phyloP scores from a whole-genome alignment of 2,329 filamentous ascomycete genomes.

The Sphaerulina populicola region DNA sequence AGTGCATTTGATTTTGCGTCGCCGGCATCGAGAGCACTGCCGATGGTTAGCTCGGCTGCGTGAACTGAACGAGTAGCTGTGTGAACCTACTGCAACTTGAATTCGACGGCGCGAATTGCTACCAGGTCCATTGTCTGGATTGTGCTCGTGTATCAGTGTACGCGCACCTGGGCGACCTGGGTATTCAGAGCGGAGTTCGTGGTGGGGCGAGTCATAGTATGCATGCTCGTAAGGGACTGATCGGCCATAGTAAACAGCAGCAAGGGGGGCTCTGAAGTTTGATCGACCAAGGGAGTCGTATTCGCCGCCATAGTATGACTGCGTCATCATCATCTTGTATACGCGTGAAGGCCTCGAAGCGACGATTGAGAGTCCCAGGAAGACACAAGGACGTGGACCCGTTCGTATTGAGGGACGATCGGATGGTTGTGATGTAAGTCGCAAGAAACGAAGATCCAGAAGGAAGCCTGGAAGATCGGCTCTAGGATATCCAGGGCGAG shows the following conservation, averaged over 20 bases:
- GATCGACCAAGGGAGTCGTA: constrained; percentile 22
- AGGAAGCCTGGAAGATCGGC: constrained; percentile 12
- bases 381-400: background rate
- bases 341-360: background rate
- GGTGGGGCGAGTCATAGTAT: constrained; percentile 21
- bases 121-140: constrained; percentile 28
- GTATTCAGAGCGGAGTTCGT: constrained; percentile 24
- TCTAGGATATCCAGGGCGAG: constrained; percentile 7
- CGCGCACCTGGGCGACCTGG: constrained; percentile 17
- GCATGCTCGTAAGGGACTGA: constrained; percentile 21
- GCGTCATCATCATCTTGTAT: constrained; percentile 28
- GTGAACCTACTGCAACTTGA: constrained; percentile 42
- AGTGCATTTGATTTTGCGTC: constrained; percentile 90
- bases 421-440: constrained; percentile 8
- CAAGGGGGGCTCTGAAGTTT: constrained; percentile 19
- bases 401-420: background rate
- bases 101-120: constrained; percentile 45
- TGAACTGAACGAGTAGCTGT: background rate
- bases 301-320: constrained; percentile 27
- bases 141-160: constrained; percentile 29
- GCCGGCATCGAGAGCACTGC: constrained; percentile 81
- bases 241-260: constrained; percentile 24
- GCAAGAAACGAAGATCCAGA: constrained; percentile 9
- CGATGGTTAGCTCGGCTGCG: background rate
- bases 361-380: background rate